A percentile compares a stretch with the other conserved stretches of the same genome.
These are phyloP conservation scores for Gigaspora rosea DNA, from an alignment of 192 early-diverging fungal genomes.

Conservation along the genomic window DNA sequence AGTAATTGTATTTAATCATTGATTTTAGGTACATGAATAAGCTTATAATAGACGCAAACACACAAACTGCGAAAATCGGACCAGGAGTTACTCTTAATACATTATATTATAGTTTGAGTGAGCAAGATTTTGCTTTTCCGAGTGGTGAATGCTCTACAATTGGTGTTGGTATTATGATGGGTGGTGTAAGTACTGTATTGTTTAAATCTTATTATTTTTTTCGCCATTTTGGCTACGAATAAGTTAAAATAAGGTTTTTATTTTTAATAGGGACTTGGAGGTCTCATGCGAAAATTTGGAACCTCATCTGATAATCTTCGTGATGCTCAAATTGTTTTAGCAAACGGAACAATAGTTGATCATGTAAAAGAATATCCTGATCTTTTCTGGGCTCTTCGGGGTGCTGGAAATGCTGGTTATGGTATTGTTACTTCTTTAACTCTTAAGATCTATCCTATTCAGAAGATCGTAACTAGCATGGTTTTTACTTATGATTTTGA, in stretches of 20 bases:
- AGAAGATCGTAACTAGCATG: too few relatives aligned
- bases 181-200: conserved; percentile 27
- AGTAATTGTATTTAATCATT: conserved; percentile 45
- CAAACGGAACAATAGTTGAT: conserved; percentile 43
- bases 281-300: conserved; percentile 47
- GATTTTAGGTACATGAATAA: conserved; percentile 40
- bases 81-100: conserved; percentile 50
- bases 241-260: too few relatives aligned
- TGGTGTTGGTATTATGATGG: conserved; percentile 49
- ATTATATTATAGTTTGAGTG: conserved; percentile 41
- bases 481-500: too few relatives aligned
- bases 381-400: conserved; percentile 63
- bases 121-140: conserved; percentile 39
- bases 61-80: conserved; percentile 37
- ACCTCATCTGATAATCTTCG: conserved; percentile 47
- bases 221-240: background rate
- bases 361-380: conserved; percentile 41
- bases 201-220: background rate
- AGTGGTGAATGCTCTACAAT: conserved; percentile 53
- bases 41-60: conserved; percentile 25
- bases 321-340: conserved; percentile 38
- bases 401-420: conserved; percentile 42
- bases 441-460: too few relatives aligned
- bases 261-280: conserved; percentile 43
- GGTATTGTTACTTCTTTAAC: too few relatives aligned